Evolutionary conservation across 2,329 filamentous ascomycete species (phyloP).

Genomic region (Diaporthe ilicicola): DNA sequence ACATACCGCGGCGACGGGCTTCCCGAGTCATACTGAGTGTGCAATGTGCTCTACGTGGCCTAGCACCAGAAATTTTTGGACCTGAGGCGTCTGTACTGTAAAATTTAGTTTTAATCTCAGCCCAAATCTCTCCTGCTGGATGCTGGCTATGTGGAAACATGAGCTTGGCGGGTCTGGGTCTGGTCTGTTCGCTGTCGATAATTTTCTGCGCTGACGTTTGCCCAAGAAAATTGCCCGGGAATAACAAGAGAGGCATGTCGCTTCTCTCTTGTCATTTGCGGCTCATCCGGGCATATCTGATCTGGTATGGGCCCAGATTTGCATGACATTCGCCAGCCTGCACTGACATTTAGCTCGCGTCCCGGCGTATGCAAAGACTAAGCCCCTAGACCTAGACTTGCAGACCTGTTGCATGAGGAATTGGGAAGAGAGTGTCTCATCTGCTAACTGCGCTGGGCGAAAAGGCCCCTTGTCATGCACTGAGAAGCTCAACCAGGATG

Average conservation of each 20-base stretch:
- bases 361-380: neutral
- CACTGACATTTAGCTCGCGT: neutral
- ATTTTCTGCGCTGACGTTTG: neutral
- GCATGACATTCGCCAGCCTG: neutral
- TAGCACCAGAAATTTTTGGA: neutral
- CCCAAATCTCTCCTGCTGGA: neutral
- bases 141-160: neutral
- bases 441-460: neutral
- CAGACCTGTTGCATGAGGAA: neutral
- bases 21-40: slow-evolving; percentile 16
- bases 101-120: neutral
- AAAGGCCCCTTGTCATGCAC: neutral
- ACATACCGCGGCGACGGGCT: neutral
- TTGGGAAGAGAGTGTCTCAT: neutral
- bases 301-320: neutral
- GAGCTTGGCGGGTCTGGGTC: neutral
- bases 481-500: neutral
- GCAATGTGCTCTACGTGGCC: too few relatives aligned
- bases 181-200: neutral
- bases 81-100: too few relatives aligned
- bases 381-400: too few relatives aligned
- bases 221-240: neutral
- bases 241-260: neutral
- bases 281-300: neutral
- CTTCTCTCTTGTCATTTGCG: neutral